Percentiles rank a stretch among this genome's conserved stretches.
Evolutionary conservation across 129 eudicot genomes (phyloP).

Genomic region (Escallonia herrerae): DNA sequence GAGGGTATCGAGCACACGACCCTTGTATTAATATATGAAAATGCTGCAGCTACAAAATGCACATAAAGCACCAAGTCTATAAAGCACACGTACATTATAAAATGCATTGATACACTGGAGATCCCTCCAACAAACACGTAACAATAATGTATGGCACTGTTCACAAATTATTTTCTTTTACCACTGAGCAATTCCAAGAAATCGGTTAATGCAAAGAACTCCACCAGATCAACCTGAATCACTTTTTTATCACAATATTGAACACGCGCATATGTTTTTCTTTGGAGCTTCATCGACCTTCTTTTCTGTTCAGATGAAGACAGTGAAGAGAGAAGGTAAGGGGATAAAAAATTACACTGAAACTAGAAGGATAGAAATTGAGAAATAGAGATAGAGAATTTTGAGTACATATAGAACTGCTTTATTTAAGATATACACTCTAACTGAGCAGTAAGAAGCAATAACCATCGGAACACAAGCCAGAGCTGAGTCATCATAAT

Average conservation of each 20-base stretch:
- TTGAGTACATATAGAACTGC: background rate
- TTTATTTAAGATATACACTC: background rate
- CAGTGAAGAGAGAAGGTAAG: background rate
- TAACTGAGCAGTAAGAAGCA: background rate
- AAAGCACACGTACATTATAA: slow-evolving; percentile 25
- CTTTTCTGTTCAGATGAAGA: slow-evolving; percentile 51
- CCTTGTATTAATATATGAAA: slow-evolving; percentile 30
- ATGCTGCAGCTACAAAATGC: slow-evolving; percentile 29
- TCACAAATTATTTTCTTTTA: slow-evolving; percentile 43
- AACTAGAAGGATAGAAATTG: slow-evolving; percentile 2
- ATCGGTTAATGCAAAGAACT: slow-evolving; percentile 12
- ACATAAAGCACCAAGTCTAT: slow-evolving; percentile 30
- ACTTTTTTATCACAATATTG: slow-evolving; percentile 57
- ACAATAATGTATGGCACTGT: slow-evolving; percentile 25
- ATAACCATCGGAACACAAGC: background rate
- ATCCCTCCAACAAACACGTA: slow-evolving; percentile 23
- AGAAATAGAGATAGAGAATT: background rate
- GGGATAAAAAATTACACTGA: background rate
- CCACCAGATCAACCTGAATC: slow-evolving; percentile 24
- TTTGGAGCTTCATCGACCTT: slow-evolving; percentile 77
- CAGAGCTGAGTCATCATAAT: background rate
- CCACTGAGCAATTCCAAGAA: slow-evolving; percentile 29
- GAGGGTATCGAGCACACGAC: slow-evolving; percentile 18
- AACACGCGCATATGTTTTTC: slow-evolving; percentile 58
- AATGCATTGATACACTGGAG: slow-evolving; percentile 15